Percentiles rank a stretch among this genome's conserved stretches.
phyloP scores from a whole-genome alignment of 176 grass and related monocot species.

The Luzula sylvatica region DNA sequence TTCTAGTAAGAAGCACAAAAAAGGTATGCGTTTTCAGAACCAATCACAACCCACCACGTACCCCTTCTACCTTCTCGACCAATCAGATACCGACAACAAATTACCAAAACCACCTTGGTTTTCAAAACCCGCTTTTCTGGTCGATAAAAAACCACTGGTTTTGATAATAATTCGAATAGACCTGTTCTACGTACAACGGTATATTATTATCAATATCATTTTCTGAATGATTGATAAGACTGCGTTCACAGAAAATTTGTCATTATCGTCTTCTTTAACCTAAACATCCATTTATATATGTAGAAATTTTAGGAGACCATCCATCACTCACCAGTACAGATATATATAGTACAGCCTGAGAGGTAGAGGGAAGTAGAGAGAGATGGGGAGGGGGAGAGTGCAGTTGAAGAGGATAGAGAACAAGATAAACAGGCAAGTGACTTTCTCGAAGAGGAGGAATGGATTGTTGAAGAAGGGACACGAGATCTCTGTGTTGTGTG shows the following conservation, averaged over 20 bases:
- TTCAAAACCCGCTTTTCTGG: conserved; percentile 11
- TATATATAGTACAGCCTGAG: neutral
- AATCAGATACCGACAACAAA: conserved; percentile 38
- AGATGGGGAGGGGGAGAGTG: conserved; percentile 70
- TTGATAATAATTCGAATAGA: neutral
- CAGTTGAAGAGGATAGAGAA: conserved; percentile 90
- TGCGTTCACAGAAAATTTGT: neutral
- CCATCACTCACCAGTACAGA: neutral
- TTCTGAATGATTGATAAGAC: neutral
- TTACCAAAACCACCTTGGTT: conserved; percentile 21
- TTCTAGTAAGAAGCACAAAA: too few relatives aligned
- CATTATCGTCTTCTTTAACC: neutral
- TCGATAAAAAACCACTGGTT: conserved; percentile 20
- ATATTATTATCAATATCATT: neutral
- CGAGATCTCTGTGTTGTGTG: conserved; percentile 80
- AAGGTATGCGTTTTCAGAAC: neutral
- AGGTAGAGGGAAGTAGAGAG: too few relatives aligned
- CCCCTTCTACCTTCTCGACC: neutral
- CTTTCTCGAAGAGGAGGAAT: conserved; percentile 61
- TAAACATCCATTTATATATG: conserved; percentile 5
- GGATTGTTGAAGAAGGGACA: conserved; percentile 82
- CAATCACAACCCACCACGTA: conserved; percentile 19
- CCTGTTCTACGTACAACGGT: neutral
- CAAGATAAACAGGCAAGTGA: conserved; percentile 76
- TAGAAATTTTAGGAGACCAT: neutral